Evolutionary conservation across 2,329 filamentous ascomycete genomes (phyloP).

Genomic region (Stemphylium vesicarium): DNA sequence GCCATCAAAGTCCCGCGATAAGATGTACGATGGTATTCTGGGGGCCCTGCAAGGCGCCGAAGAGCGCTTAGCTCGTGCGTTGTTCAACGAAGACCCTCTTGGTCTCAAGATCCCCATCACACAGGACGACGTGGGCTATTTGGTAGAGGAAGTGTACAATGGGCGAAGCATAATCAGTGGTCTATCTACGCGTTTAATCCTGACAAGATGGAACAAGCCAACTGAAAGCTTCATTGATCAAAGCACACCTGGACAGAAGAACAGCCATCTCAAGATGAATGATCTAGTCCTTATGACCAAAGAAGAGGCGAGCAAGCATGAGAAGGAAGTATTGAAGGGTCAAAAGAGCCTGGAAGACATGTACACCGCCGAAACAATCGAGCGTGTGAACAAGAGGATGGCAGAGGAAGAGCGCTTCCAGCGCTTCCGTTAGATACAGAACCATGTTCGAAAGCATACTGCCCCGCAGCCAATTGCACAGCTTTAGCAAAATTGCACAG

Average conservation of each 20-base stretch:
- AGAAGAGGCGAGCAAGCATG: slow-evolving; percentile 82
- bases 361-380: slow-evolving; percentile 72
- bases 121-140: slow-evolving; percentile 80
- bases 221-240: slow-evolving; percentile 67
- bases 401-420: slow-evolving; percentile 68
- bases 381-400: slow-evolving; percentile 69
- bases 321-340: slow-evolving; percentile 76
- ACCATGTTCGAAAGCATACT: neutral
- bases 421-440: slow-evolving; percentile 51
- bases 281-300: slow-evolving; percentile 92
- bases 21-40: slow-evolving; percentile 88
- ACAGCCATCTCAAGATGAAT: slow-evolving; percentile 69
- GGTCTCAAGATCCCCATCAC: slow-evolving; percentile 83
- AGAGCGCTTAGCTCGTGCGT: slow-evolving; percentile 71
- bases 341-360: slow-evolving; percentile 72
- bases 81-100: slow-evolving; percentile 61
- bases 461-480: neutral
- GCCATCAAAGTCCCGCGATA: slow-evolving; percentile 80
- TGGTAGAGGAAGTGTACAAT: slow-evolving; percentile 87
- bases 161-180: slow-evolving; percentile 85
- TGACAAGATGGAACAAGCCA: slow-evolving; percentile 82
- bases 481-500: neutral
- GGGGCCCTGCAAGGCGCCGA: slow-evolving; percentile 77
- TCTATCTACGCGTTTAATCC: slow-evolving; percentile 75
- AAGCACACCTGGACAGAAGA: slow-evolving; percentile 76